Base-by-base conservation (phyloP, 1,284 basidiomycete genomes). In the Apiotrichum brassicae region DNA sequence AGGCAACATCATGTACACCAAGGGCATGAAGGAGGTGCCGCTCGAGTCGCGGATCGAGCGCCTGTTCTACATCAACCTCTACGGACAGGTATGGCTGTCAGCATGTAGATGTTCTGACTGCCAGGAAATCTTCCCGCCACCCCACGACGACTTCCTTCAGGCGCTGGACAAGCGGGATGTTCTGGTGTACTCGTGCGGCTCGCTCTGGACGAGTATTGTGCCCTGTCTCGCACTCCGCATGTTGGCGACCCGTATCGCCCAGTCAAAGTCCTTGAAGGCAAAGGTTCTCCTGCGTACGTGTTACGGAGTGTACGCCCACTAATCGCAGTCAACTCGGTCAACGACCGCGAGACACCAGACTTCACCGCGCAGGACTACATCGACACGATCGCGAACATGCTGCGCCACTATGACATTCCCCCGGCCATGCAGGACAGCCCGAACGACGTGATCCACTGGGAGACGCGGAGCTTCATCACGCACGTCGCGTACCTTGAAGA, bases 21-120 rank as follows among this genome's bases (percentile, higher is more conserved):
- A 73, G 47, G 68, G 70, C 0, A 73, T 73, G 41, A 72, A 76
- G 6, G 83, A 82, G 62, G 78, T 82, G 34, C 75, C 79, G 7
- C 75, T 90, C 28, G 76, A 78, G 43, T 78, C 86, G 18, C 78
- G 78, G 33, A 87, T 91, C 61, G 71, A 72, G 79, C 75, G 56
- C 12, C 72, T 97, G 35, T 88, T 86, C 66, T 97, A 97, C 73
- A 91, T 97, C 72, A 97, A 97, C 67, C 82, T 85, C 3, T 93
- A 91, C 60, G 90, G 89, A 3, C 84, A 84, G 70, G 75, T 71
- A 28, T 59, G 64, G 55, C 55, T 3, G 8, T 14, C 25, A 22
- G 1, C 0, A 14, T 14, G 20, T 12, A n/a, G 34, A 40, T 54
- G 22, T 46, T 43, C 41, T 45, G 51, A 7, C n/a, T 6, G 16